Percentiles rank a stretch among this genome's conserved stretches.
Conservation (phyloP, 495 filamentous ascomycete species). For the Hypoxylon fuscum region DNA sequence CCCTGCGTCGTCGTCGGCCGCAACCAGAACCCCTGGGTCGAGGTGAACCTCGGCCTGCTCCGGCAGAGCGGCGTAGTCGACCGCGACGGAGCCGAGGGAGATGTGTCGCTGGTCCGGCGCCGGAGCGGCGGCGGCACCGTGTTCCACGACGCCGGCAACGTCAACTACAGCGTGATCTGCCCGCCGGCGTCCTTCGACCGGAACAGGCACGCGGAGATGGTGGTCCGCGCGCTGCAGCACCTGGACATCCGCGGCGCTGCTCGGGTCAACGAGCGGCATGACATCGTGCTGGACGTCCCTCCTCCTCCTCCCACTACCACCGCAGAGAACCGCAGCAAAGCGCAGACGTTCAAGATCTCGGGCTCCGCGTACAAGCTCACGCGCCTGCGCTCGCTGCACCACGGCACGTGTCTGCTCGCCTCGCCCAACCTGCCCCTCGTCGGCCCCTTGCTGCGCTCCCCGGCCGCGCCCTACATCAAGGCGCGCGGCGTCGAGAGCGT, state of each 20-base stretch:
- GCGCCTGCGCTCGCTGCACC: slow-evolving; percentile 78
- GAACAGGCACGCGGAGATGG: slow-evolving; percentile 89
- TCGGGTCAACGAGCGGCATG: slow-evolving; percentile 87
- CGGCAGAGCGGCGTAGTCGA: background rate
- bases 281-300: slow-evolving; percentile 78
- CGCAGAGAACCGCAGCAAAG: slow-evolving; percentile 33
- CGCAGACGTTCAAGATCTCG: slow-evolving; percentile 77
- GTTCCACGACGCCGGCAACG: slow-evolving; percentile 89
- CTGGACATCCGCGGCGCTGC: slow-evolving; percentile 52
- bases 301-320: background rate
- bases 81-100: slow-evolving; percentile 21
- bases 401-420: slow-evolving; percentile 85
- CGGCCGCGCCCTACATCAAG: slow-evolving; percentile 75
- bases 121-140: slow-evolving; percentile 91
- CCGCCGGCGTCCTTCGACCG: slow-evolving; percentile 78
- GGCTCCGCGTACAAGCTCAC: slow-evolving; percentile 95
- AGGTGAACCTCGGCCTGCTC: slow-evolving; percentile 76
- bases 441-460: slow-evolving; percentile 72
- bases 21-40: slow-evolving; percentile 97
- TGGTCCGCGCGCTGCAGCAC: slow-evolving; percentile 75
- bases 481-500: slow-evolving; percentile 95
- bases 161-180: slow-evolving; percentile 92
- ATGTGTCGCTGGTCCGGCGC: slow-evolving; percentile 75
- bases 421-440: slow-evolving; percentile 75
- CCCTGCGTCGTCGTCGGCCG: slow-evolving; percentile 90